Evolutionary conservation across 371 early-diverging fungal species (phyloP), one percentile per base, ranked within the genome.

Genomic region (Dichotomocladium elegans): DNA sequence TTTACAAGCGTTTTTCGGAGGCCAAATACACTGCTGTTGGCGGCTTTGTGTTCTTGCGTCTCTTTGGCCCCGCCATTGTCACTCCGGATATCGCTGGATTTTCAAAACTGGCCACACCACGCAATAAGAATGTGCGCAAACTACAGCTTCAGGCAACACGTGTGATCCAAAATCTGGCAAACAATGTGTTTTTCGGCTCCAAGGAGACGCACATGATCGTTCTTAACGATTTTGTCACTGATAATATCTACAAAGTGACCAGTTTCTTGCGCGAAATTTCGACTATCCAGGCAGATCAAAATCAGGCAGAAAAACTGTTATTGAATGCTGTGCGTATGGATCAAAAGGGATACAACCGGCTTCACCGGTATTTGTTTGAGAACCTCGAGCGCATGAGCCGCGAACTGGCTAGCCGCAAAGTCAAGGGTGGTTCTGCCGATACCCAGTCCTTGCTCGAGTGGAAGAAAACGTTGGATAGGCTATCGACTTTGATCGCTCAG

Each of bases 91-190:
- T 63, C 11, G 72, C 80, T 22, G 80, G 79, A 0, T 68, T 87
- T 45, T 57, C 79, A 11, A 66, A 65, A 17, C 47, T 57, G 15
- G 63, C 63, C 0, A 27, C 68, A 12, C 72, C 78, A 3, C 57
- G 59, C 42, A 65, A 57, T 27, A 60, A 57, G 24, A 76, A 80
- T 28, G 67, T 68, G 3, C 82, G 90, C 26, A 89, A 96, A 46
- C 88, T 94, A 14, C 65, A 94, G 25, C 72, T 96, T 15, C 76
- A 96, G 43, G 89, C 91, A 37, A 92, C 94, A 10, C 95, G 96
- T 65, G 90, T 94, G 5, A 93, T 96, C 59, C 95, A 95, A 58
- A 96, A 94, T 55, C 60, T 97, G 60, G 92, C 95, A 17, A 95
- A 94, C 71, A 89, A 92, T 64, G 92, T 96, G 7, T 68, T 90